phyloP scores from a whole-genome alignment of 257 asterid species.

The Solanum commersonii region DNA sequence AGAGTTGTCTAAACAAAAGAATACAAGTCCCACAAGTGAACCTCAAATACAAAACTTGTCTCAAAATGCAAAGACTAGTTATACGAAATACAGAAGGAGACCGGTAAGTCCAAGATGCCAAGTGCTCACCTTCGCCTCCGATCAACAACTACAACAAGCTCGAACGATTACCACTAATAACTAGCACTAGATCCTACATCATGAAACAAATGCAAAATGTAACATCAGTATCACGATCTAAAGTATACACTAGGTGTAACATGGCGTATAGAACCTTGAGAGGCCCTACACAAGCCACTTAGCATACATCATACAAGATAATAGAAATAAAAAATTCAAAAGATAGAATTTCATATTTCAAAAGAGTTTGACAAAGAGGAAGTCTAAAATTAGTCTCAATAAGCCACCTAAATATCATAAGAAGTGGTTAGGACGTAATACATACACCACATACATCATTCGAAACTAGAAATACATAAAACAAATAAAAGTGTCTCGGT shows the following conservation, averaged over 20 bases:
- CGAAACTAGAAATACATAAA: no score
- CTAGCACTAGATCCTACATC: background rate
- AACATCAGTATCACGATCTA: background rate
- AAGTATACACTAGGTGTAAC: background rate
- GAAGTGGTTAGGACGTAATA: no score
- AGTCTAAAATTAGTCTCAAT: no score
- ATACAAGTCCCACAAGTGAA: background rate
- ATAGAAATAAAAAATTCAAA: background rate
- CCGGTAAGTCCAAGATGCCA: background rate
- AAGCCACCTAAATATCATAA: no score
- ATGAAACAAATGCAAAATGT: background rate
- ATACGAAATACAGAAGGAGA: no score
- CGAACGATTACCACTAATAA: background rate
- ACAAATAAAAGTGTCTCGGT: no score
- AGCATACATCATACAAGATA: background rate
- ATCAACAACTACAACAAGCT: background rate
- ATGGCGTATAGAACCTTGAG: background rate
- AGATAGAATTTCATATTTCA: no score
- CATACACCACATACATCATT: no score
- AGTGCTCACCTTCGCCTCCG: background rate
- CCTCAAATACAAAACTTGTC: background rate
- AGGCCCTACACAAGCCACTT: background rate
- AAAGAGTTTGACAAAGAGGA: no score
- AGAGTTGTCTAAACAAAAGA: background rate
- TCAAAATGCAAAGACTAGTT: background rate